phyloP scores from a whole-genome alignment of 768 basidiomycete species.

The Rhodotorula toruloides region DNA sequence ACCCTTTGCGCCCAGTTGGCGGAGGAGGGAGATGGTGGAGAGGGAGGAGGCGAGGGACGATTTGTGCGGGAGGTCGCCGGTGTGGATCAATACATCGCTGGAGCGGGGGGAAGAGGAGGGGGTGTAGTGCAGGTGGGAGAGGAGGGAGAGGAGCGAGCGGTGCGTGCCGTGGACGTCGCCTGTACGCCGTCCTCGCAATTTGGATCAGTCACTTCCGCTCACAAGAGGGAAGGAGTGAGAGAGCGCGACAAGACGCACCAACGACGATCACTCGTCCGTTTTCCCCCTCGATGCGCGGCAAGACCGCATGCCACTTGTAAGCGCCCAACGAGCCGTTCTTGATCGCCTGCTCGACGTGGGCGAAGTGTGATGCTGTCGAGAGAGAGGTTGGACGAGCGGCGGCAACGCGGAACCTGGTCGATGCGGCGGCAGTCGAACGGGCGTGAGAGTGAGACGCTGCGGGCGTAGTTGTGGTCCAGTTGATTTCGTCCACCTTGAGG shows the following conservation, averaged over 20 bases:
- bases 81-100: conserved; percentile 72
- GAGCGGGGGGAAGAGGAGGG: too few relatives aligned
- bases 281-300: background rate
- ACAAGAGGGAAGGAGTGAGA: background rate
- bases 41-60: conserved; percentile 60
- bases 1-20: conserved; percentile 61
- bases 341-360: background rate
- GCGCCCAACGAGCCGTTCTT: conserved; percentile 21
- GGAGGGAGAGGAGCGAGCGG: conserved; percentile 48
- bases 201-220: background rate
- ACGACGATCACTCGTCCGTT: conserved; percentile 24
- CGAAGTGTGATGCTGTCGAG: too few relatives aligned
- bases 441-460: too few relatives aligned
- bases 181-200: too few relatives aligned
- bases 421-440: too few relatives aligned
- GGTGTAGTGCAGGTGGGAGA: conserved; percentile 60
- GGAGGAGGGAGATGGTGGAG: conserved; percentile 21
- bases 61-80: conserved; percentile 77
- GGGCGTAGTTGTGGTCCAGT: too few relatives aligned
- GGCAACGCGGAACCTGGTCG: too few relatives aligned
- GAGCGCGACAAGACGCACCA: conserved; percentile 8
- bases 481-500: background rate
- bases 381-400: too few relatives aligned
- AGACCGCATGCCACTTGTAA: conserved; percentile 30
- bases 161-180: conserved; percentile 34